Evolutionary conservation across 2,329 filamentous ascomycete species (phyloP).

Genomic region (Alternaria novae-zelandiae): DNA sequence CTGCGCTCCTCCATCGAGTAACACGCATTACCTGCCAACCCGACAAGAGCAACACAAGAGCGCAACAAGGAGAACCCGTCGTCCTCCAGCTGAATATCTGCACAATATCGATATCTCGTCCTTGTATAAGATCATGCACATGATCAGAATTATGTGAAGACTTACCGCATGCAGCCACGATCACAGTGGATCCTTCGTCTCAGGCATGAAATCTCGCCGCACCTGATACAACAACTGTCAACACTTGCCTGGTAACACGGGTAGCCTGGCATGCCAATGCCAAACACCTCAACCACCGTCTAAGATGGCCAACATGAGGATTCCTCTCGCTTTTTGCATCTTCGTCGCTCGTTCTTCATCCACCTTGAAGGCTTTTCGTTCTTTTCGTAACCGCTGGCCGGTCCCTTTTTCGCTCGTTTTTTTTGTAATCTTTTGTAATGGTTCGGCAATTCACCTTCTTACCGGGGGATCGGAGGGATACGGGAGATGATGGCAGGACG

Average conservation of each 20-base stretch:
- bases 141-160: neutral
- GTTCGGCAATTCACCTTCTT: slow-evolving; percentile 29
- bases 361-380: slow-evolving; percentile 7
- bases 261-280: slow-evolving; percentile 10
- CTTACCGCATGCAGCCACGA: neutral
- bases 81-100: neutral
- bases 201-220: slow-evolving; percentile 14
- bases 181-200: slow-evolving; percentile 6
- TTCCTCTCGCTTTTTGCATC: neutral
- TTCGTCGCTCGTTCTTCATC: slow-evolving; percentile 5
- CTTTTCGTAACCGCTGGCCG: slow-evolving; percentile 22
- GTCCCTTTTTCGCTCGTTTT: slow-evolving; percentile 7
- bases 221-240: slow-evolving; percentile 22
- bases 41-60: neutral
- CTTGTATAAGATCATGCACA: slow-evolving; percentile 8
- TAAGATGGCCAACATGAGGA: neutral
- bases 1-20: neutral
- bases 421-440: slow-evolving; percentile 17
- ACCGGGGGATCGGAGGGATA: slow-evolving; percentile 16
- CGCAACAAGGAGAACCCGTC: neutral
- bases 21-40: neutral
- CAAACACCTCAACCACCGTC: slow-evolving; percentile 2
- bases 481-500: slow-evolving; percentile 20
- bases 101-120: neutral
- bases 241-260: slow-evolving; percentile 8